Conservation (phyloP, 164 flowering plant species). For the Brasenia schreberi region DNA sequence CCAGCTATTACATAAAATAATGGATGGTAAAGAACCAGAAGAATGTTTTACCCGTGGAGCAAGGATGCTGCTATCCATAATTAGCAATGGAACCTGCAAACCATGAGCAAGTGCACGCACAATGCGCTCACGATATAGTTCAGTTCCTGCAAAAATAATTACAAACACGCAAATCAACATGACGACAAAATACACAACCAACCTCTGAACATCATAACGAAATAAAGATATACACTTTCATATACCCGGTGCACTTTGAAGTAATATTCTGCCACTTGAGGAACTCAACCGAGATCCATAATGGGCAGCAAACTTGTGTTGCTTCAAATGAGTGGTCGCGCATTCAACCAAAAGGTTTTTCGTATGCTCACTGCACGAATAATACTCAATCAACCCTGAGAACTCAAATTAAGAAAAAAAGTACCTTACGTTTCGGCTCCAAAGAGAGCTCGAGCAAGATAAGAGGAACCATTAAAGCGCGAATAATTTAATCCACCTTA, state of each 20-base stretch:
- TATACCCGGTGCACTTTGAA: slow-evolving; percentile 86
- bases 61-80: slow-evolving; percentile 86
- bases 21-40: too few relatives aligned
- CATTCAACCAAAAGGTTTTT: slow-evolving; percentile 81
- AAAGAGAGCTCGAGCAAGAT: too few relatives aligned
- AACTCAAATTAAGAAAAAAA: not conserved
- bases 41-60: slow-evolving; percentile 70
- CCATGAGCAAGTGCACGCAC: slow-evolving; percentile 88
- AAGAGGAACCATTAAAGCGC: too few relatives aligned
- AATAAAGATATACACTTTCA: not conserved
- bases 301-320: slow-evolving; percentile 33
- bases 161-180: not conserved
- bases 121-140: slow-evolving; percentile 87
- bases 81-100: slow-evolving; percentile 69
- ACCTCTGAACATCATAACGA: not conserved
- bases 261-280: slow-evolving; percentile 85
- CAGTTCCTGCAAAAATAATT: slow-evolving; percentile 47
- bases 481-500: not conserved
- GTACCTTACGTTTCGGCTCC: too few relatives aligned
- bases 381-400: not conserved
- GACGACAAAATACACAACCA: not conserved
- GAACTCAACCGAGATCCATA: slow-evolving; percentile 78
- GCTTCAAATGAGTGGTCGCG: slow-evolving; percentile 74
- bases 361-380: slow-evolving; percentile 49
- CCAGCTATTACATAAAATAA: too few relatives aligned